Evolutionary conservation across 192 early-diverging fungal genomes (phyloP).

Genomic region (Allomyces javanicus): DNA sequence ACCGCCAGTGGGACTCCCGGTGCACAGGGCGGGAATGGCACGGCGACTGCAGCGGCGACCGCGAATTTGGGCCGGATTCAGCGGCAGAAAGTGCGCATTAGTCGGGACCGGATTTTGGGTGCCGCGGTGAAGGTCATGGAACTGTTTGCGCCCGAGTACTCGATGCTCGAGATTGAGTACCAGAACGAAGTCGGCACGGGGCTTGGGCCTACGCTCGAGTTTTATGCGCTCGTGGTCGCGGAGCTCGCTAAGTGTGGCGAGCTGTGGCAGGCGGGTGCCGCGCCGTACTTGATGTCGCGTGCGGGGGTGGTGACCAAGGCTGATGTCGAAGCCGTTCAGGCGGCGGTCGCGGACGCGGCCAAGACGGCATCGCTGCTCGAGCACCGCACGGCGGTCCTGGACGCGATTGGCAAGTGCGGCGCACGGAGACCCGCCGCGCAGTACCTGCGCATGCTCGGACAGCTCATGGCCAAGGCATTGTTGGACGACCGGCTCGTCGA

Average conservation of each 20-base stretch:
- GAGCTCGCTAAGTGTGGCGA: constrained; percentile 33
- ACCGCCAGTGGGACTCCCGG: neutral
- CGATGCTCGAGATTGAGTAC: constrained; percentile 80
- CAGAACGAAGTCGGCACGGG: constrained; percentile 85
- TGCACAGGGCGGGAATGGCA: too few species aligned
- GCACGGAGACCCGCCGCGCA: constrained; percentile 27
- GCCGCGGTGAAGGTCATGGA: constrained; percentile 73
- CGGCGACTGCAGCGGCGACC: too few species aligned
- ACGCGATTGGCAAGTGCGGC: constrained; percentile 6
- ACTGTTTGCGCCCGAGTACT: constrained; percentile 42
- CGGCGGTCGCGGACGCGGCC: constrained; percentile 21
- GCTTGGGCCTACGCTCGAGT: constrained; percentile 77
- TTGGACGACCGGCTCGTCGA: constrained; percentile 72
- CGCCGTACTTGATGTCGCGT: neutral
- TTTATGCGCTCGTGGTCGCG: constrained; percentile 66
- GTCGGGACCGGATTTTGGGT: constrained; percentile 53
- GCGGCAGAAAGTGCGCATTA: constrained; percentile 76
- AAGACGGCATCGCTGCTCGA: constrained; percentile 31
- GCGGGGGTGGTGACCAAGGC: neutral
- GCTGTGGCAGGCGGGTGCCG: constrained; percentile 44
- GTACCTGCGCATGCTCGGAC: constrained; percentile 56
- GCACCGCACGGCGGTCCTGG: constrained; percentile 1
- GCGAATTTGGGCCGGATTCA: constrained; percentile 40
- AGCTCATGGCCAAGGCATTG: constrained; percentile 73
- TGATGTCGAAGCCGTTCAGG: constrained; percentile 1